Conservation (phyloP, 2,329 filamentous ascomycete species). For the Fusarium nodosum region DNA sequence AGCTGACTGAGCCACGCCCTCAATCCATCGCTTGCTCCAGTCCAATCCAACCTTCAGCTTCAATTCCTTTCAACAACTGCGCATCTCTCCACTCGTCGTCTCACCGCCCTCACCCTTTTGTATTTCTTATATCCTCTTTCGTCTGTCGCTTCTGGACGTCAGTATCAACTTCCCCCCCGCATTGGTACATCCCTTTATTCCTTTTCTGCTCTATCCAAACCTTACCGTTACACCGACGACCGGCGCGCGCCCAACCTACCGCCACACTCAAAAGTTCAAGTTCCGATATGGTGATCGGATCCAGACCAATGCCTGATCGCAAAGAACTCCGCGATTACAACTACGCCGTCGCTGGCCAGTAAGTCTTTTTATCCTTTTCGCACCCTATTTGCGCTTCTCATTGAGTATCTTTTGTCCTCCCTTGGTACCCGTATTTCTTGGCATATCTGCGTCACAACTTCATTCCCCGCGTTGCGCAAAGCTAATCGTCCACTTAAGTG, state of each 20-base stretch:
- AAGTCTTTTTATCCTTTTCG: conserved; percentile 58
- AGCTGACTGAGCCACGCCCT: conserved; percentile 37
- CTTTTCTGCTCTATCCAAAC: conserved; percentile 7
- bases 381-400: conserved; percentile 21
- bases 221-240: conserved; percentile 29
- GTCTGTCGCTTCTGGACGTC: conserved; percentile 36
- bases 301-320: conserved; percentile 65
- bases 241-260: conserved; percentile 27
- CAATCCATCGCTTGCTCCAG: conserved; percentile 25
- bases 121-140: conserved; percentile 24
- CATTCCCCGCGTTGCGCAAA: conserved; percentile 12
- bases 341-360: conserved; percentile 88
- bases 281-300: conserved; percentile 45
- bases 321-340: conserved; percentile 77
- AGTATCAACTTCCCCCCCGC: conserved; percentile 9
- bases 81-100: conserved; percentile 21
- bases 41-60: conserved; percentile 27
- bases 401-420: conserved; percentile 4
- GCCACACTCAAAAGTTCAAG: conserved; percentile 32
- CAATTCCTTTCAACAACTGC: conserved; percentile 34
- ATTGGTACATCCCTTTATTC: conserved; percentile 11
- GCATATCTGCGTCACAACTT: conserved; percentile 34
- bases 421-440: conserved; percentile 19
- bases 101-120: conserved; percentile 30
- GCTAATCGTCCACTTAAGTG: conserved; percentile 66